A percentile compares a stretch with the other conserved stretches of the same genome.
These are phyloP conservation scores for Penicillium mononematosum DNA, from an alignment of 495 filamentous ascomycete genomes.

Conservation along the genomic window DNA sequence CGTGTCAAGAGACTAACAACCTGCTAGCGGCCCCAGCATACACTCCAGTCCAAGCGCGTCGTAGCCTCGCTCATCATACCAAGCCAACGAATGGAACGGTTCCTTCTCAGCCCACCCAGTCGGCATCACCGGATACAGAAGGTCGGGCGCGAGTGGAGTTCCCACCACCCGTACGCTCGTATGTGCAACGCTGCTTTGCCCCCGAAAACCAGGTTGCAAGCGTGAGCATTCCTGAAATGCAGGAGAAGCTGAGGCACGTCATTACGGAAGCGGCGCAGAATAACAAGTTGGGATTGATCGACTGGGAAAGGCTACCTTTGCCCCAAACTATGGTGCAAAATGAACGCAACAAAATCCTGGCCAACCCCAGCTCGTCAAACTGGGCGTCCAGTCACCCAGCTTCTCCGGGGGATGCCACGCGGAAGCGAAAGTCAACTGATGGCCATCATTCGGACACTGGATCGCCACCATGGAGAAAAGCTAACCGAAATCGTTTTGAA, in stretches of 20 bases:
- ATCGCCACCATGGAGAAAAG: slow-evolving; percentile 70
- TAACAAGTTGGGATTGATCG: slow-evolving; percentile 62
- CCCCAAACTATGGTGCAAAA: slow-evolving; percentile 81
- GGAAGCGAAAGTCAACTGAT: slow-evolving; percentile 82
- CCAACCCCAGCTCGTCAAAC: slow-evolving; percentile 38
- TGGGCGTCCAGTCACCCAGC: slow-evolving; percentile 36
- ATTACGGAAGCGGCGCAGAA: slow-evolving; percentile 77
- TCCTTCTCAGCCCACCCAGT: slow-evolving; percentile 15
- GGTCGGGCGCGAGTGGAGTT: slow-evolving; percentile 59
- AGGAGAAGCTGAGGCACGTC: slow-evolving; percentile 77
- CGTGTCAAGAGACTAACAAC: slow-evolving; percentile 11
- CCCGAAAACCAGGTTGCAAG: slow-evolving; percentile 64
- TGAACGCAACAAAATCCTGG: slow-evolving; percentile 57
- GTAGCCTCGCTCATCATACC: slow-evolving; percentile 39
- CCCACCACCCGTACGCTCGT: slow-evolving; percentile 71
- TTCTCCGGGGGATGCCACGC: slow-evolving; percentile 39
- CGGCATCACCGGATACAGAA: slow-evolving; percentile 22
- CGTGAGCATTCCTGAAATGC: slow-evolving; percentile 67
- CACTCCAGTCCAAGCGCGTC: slow-evolving; percentile 51
- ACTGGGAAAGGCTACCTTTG: slow-evolving; percentile 83
- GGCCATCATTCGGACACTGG: slow-evolving; percentile 44
- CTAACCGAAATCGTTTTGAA: slow-evolving; percentile 68
- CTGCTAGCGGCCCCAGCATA: slow-evolving; percentile 45
- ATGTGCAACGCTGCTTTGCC: slow-evolving; percentile 82
- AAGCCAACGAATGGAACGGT: slow-evolving; percentile 28